Conservation (phyloP, 306 rosid genomes). For the Pyrus bretschneideri region DNA sequence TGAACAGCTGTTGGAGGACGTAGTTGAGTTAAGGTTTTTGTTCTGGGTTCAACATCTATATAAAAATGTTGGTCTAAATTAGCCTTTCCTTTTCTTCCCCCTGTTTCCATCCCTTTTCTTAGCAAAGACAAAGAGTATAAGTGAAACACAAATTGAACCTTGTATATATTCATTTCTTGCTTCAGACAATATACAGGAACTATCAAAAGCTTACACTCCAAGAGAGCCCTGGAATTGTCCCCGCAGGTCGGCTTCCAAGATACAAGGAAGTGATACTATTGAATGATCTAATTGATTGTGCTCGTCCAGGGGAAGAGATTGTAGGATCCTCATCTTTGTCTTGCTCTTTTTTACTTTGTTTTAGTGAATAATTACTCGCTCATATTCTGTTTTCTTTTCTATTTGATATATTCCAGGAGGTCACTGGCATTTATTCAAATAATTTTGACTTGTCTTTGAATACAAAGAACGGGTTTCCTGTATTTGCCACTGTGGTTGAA, state of each 20-base stretch:
- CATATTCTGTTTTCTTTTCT: conserved; percentile 6
- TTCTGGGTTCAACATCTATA: neutral
- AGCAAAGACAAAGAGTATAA: neutral
- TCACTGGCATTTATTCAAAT: conserved; percentile 88
- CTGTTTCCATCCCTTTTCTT: neutral
- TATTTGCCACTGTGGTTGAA: conserved; percentile 97
- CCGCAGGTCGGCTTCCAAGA: conserved; percentile 97
- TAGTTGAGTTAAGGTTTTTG: neutral
- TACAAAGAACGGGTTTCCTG: conserved; percentile 97
- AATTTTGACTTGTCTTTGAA: conserved; percentile 91
- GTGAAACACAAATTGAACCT: neutral
- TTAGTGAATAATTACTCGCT: conserved; percentile 20
- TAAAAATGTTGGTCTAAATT: neutral
- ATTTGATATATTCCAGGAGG: conserved; percentile 60
- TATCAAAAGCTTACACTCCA: conserved; percentile 96
- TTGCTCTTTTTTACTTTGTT: conserved; percentile 12
- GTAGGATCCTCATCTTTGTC: conserved; percentile 36
- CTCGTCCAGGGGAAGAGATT: conserved; percentile 99
- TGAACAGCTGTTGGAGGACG: neutral
- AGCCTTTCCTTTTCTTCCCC: neutral
- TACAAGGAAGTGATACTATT: conserved; percentile 91
- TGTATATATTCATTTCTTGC: conserved; percentile 11
- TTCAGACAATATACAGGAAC: conserved; percentile 89
- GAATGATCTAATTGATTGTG: conserved; percentile 97
- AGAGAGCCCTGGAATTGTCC: conserved; percentile 99